A percentile compares a stretch with the other conserved stretches of the same genome.
phyloP scores from a whole-genome alignment of 805 yeast genomes.

The Pichia cabralensis region DNA sequence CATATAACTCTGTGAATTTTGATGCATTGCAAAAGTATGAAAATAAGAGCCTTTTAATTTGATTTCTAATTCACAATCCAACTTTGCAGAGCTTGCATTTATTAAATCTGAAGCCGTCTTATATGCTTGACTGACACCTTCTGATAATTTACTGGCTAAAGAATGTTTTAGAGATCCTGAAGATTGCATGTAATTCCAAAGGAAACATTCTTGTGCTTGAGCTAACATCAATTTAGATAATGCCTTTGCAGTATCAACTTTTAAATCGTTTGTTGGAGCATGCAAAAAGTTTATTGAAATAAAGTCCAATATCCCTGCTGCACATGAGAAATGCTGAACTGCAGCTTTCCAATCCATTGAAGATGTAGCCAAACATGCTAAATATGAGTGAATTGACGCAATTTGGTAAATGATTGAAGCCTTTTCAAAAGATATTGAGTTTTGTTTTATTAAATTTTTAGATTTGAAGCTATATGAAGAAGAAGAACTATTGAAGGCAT shows the following conservation, averaged over 20 bases:
- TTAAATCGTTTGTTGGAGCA: constrained; percentile 76
- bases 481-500: constrained; percentile 39
- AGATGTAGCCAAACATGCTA: constrained; percentile 26
- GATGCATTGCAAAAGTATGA: constrained; percentile 48
- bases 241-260: constrained; percentile 56
- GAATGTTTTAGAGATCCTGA: constrained; percentile 44
- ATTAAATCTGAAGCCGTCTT: constrained; percentile 30
- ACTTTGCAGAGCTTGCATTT: constrained; percentile 2
- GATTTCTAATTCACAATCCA: constrained; percentile 42
- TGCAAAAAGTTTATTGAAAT: constrained; percentile 75
- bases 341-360: constrained; percentile 45
- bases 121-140: constrained; percentile 48
- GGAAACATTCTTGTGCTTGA: constrained; percentile 82
- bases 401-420: constrained; percentile 75
- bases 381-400: constrained; percentile 52
- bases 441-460: no score
- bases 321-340: constrained; percentile 52
- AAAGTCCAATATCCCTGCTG: constrained; percentile 69
- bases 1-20: constrained; percentile 48
- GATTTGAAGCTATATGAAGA: no score
- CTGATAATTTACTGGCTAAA: constrained; percentile 66
- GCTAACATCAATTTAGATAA: constrained; percentile 62
- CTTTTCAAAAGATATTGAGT: constrained; percentile 80
- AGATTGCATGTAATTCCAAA: constrained; percentile 45
- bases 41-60: constrained; percentile 47